Evolutionary conservation across 2,329 filamentous ascomycete species (phyloP), one percentile per base, ranked within the genome.

Genomic region (Curvularia spicifera): DNA sequence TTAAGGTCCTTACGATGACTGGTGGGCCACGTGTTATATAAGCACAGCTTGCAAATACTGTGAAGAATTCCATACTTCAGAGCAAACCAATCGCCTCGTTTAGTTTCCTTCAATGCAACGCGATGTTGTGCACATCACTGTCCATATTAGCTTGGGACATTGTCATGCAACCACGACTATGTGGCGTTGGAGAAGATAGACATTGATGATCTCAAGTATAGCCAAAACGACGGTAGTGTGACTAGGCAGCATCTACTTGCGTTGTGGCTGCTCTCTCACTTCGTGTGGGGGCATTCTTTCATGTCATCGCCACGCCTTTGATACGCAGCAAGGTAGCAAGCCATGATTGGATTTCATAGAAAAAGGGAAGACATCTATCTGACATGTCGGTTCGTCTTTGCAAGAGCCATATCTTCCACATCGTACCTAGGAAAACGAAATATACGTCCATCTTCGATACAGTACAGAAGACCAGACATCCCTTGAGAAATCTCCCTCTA

Each of bases 1-100:
- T 2, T 75, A 70, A 61, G 40, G 56, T 9, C 1, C 4, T 22
- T 7, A 5, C 10, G 2, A 28, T 9, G 44, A 24, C 10, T 10
- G 15, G 8, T 8, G 13, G 12, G 3, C 18, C 5, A 33, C 33
- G 5, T 22, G 22, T 4, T 20, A 15, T 18, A 45, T n/a, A n/a
- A 13, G 15, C 42, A 45, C 24, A 28, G 7, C 24, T 29, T 45
- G 5, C 7, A 20, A 22, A n/a, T 22, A 18, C 33, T 8, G 15
- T 13, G 1, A 7, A n/a, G 3, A 2, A 22, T 13, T 13, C 15
- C 10, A 20, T 7, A 33, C 2, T 28, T 3, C 12, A n/a, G n/a
- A 28, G 12, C 2, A 28, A 28, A 28, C 2, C 6, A 28, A 31
- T 31, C 9, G 29, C 10, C 9, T 10, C 3, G 29, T 31, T 31